These are phyloP conservation scores for Schizosaccharomyces osmophilus DNA, from an alignment of 805 yeast species.

Conservation along the genomic window DNA sequence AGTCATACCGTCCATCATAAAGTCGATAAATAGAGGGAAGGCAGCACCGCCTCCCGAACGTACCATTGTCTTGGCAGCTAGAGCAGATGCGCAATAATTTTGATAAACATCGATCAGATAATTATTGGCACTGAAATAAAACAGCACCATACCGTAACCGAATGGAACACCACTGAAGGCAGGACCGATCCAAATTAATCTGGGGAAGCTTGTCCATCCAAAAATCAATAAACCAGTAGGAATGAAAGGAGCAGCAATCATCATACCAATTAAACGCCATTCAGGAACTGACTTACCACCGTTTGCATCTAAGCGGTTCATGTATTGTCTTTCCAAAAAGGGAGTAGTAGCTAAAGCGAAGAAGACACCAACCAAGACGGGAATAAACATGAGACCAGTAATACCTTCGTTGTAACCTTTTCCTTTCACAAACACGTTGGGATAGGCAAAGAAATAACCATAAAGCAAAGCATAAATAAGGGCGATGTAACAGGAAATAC, in stretches of 20 bases:
- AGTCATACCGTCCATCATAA: conserved; percentile 27
- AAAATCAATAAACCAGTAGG: conserved; percentile 30
- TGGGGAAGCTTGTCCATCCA: conserved; percentile 32
- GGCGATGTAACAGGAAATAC: conserved; percentile 68
- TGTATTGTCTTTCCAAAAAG: conserved; percentile 37
- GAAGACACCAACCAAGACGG: conserved; percentile 68
- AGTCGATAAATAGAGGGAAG: conserved; percentile 32
- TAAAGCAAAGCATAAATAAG: conserved; percentile 72
- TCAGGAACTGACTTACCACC: conserved; percentile 28
- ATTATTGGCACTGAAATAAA: conserved; percentile 49
- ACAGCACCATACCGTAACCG: conserved; percentile 29
- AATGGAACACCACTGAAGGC: conserved; percentile 31
- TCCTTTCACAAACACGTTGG: conserved; percentile 57
- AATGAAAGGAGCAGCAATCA: conserved; percentile 22
- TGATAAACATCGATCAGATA: conserved; percentile 64
- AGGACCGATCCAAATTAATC: conserved; percentile 27
- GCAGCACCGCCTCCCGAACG: conserved; percentile 39
- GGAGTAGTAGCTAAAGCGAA: conserved; percentile 57
- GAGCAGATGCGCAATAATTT: conserved; percentile 28
- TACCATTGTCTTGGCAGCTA: conserved; percentile 37
- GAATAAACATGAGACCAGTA: conserved; percentile 71
- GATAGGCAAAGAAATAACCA: conserved; percentile 88
- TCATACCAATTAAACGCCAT: conserved; percentile 29
- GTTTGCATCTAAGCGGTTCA: conserved; percentile 18
- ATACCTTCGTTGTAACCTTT: conserved; percentile 56